phyloP scores from a whole-genome alignment of 2,329 filamentous ascomycete species.

The Neofusicoccum parvum region DNA sequence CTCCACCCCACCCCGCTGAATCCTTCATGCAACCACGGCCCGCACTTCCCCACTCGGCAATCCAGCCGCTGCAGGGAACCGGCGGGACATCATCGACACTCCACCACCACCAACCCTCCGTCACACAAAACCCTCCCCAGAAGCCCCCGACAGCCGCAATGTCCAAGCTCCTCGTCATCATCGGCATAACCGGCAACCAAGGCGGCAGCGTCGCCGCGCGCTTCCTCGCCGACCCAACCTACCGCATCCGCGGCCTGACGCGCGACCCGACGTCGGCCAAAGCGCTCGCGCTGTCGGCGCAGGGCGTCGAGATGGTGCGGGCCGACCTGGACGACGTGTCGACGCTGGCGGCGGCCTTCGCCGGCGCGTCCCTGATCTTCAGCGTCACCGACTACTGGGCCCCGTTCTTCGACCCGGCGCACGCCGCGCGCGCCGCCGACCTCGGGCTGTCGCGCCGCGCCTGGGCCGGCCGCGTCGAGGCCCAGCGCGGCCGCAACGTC shows the following conservation, averaged over 20 bases:
- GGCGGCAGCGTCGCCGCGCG: conserved; percentile 57
- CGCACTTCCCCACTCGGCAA: no score
- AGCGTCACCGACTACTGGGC: conserved; percentile 52
- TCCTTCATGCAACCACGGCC: no score
- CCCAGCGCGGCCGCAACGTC: conserved; percentile 24
- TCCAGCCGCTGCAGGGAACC: no score
- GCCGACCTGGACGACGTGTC: conserved; percentile 49
- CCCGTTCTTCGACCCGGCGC: background rate
- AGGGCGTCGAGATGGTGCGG: conserved; percentile 56
- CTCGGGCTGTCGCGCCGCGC: background rate
- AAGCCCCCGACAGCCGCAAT: conserved; percentile 3
- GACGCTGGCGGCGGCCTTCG: conserved; percentile 29
- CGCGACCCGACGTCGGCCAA: conserved; percentile 40
- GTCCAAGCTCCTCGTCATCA: conserved; percentile 30
- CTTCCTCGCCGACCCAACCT: conserved; percentile 47
- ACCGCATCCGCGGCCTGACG: conserved; percentile 58
- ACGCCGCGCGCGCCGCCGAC: no score
- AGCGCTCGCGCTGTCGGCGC: no score
- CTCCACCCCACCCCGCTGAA: no score
- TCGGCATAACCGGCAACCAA: conserved; percentile 34
- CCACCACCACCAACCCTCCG: no score
- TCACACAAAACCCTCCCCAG: no score
- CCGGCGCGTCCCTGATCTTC: conserved; percentile 54
- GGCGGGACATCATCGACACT: no score
- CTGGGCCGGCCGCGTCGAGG: conserved; percentile 24